Base-by-base conservation (phyloP, 2,329 filamentous ascomycete species). In the Monosporascus cannonballus region DNA sequence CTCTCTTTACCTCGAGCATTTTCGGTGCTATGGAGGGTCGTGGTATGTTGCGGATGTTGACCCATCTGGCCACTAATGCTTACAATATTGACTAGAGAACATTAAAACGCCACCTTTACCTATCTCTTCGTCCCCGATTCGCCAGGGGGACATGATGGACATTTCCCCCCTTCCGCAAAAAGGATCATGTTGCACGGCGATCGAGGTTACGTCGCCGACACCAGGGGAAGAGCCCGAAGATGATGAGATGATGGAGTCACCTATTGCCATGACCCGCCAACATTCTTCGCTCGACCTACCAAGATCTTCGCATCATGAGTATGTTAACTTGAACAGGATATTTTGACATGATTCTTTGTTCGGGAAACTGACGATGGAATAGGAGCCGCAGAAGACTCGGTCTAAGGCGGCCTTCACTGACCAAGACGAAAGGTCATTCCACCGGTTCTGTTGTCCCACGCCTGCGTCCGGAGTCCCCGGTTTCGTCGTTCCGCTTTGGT, bases 101-200 rank as follows among this genome's bases (percentile, higher is more conserved):
- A 82, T 90, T 63, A 95, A 87, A 37, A 96, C 92, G 38, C 91
- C 94, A 54, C 89, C 90, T 44, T 77, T 96, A 50, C 85, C 84
- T 22, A 54, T 73, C 3, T 88, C 90, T 2, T 96, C 92, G 6
- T 96, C 93, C 45, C 91, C 92, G 6, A 83, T 82, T 51, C 80
- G 80, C 37, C 71, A 78, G 51, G 80, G 82, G 55, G 91, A 96
- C 69, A 78, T 84, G 52, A 96, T 97, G 90, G 92, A 97, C 66
- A 85, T 96, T 70, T 96, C 93, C 45, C 93, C 94, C 39, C 74
- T 97, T 41, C 92, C 91, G 55, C 90, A 96, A 76, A 96, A 96
- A 76, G 76, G 80, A 30, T 80, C 87, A 14, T 91, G 84, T 64
- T 72, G 78, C 71, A 69, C 77, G 30, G 79, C 87, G 60, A 76